Base-by-base conservation (phyloP, 1,284 basidiomycete species). In the Kalmanozyma brasiliensis region DNA sequence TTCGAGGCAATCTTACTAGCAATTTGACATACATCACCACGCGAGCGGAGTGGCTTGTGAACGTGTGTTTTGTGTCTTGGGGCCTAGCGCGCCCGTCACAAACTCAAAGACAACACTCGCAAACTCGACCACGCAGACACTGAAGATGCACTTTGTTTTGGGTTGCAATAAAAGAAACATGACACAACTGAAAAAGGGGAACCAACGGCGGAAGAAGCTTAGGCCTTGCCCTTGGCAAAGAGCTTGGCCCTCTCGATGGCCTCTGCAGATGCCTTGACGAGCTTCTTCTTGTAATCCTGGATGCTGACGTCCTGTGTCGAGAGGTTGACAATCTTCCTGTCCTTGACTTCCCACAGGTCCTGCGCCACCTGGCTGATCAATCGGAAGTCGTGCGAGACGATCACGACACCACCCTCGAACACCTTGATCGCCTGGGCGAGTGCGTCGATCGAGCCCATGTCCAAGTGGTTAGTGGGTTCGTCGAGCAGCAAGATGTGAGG, bases 261-360 rank as follows among this genome's bases (percentile, higher is more conserved):
- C 41, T 70, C 74, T 14, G 71, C 72, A 38, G 71, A 74, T 37
- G 66, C 64, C 61, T 79, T 76, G 52, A 68, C 76, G 22, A 81
- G 64, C 40, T 72, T 53, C 74, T 81, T 81, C 74, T 82, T 82
- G 76, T 82, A 82, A 52, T 78, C 73, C 46, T 66, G 69, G 42
- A 82, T 82, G 16, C 51, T 60, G n/a, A 82, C 76, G 35, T 93
- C 93, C 77, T 89, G 85, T 86, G 86, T 94, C 26, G 93, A 91
- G 69, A 98, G 84, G 85, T 98, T 97, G 83, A 88, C 88, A 83
- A 98, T 94, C 83, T 92, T 93, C 84, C 90, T 90, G 83, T 94
- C 88, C 83, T 93, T 93, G 61, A 98, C 95, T 84, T 98, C 95
- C 95, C 95, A 98, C 11, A 98, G 88, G 83, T 98, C 94, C 82